Base-by-base conservation (phyloP, 208 protist species). In the Leptomonas seymouri region DNA sequence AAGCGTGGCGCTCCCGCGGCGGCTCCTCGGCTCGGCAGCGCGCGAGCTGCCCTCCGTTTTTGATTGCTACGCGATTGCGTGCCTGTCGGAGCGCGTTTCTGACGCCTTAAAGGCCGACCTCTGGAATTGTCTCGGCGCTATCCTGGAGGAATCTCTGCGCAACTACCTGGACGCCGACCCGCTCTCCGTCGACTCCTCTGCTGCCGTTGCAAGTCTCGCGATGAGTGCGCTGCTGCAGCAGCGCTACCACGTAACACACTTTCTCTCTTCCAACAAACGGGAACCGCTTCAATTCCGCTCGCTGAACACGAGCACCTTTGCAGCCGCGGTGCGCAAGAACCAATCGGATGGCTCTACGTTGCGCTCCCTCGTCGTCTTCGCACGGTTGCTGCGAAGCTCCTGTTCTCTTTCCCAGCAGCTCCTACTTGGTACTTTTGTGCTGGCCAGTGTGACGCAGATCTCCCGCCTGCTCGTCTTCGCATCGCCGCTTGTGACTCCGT, bases 41-140 rank as follows among this genome's bases (percentile, higher is more conserved):
- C 16, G 36, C 42, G 21, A 41, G 42, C 48, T 82, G 62, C 28
- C 54, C 15, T 2, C 46, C 14, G 21, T 78, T 18, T 74, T 77
- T 31, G 66, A 82, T 27, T 62, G 61, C 60, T 82, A 78, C 42
- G 67, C 58, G 7, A 20, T 71, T 7, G 50, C 65, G 28, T 71
- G 65, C 30, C 14, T 23, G n/a, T 71, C 56, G 8, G 30, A 42
- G 18, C n/a, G 20, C 20, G 64, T 67, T 0, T 4, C 30, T 7
- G 71, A 64, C 48, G 60, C 65, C 2, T 15, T 71, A 25, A 57
- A 39, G 27, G 69, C 53, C 14, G 71, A 77, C 25, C 28, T 82
- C 39, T 69, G 70, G 58, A 67, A 82, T 39, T 61, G 58, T 18
- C 53, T 82, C 14, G 62, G 66, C 16, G 71, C 70, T 0, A 46